phyloP scores from a whole-genome alignment of 805 yeast species.

The Nakazawaea wickerhamii region DNA sequence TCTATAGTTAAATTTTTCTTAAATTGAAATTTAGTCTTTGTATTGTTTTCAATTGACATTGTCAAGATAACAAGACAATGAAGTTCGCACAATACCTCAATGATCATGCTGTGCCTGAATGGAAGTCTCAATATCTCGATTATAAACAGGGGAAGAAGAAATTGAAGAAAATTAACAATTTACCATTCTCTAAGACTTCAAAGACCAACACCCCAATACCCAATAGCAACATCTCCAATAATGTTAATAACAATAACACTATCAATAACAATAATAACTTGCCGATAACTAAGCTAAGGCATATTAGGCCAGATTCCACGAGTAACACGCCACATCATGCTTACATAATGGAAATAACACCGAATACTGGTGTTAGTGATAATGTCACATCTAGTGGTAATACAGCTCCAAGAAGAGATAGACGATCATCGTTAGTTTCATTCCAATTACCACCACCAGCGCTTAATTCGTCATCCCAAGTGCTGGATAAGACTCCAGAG shows the following conservation, averaged over 20 bases:
- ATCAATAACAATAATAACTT: slow-evolving; percentile 3
- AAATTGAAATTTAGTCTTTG: background rate
- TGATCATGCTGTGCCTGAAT: slow-evolving; percentile 75
- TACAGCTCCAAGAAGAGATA: background rate
- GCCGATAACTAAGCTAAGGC: background rate
- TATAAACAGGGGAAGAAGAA: slow-evolving; percentile 46
- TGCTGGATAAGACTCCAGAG: background rate
- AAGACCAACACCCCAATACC: background rate
- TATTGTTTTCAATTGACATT: background rate
- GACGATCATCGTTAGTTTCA: slow-evolving; percentile 16
- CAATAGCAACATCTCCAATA: background rate
- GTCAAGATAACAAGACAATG: slow-evolving; percentile 31
- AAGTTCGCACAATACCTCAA: slow-evolving; percentile 64
- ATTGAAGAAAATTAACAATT: slow-evolving; percentile 22
- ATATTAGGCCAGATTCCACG: background rate
- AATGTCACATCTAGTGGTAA: background rate
- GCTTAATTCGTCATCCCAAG: background rate
- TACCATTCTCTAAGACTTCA: slow-evolving; percentile 4
- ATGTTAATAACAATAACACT: slow-evolving; percentile 2
- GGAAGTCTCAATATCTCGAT: slow-evolving; percentile 79
- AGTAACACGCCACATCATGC: background rate
- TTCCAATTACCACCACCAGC: slow-evolving; percentile 25
- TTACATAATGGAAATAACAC: background rate
- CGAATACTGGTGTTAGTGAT: background rate
- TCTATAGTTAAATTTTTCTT: background rate